Evolutionary conservation across 2,329 filamentous ascomycete genomes (phyloP), one percentile per base, ranked within the genome.

Genomic region (Penicillium sp.): DNA sequence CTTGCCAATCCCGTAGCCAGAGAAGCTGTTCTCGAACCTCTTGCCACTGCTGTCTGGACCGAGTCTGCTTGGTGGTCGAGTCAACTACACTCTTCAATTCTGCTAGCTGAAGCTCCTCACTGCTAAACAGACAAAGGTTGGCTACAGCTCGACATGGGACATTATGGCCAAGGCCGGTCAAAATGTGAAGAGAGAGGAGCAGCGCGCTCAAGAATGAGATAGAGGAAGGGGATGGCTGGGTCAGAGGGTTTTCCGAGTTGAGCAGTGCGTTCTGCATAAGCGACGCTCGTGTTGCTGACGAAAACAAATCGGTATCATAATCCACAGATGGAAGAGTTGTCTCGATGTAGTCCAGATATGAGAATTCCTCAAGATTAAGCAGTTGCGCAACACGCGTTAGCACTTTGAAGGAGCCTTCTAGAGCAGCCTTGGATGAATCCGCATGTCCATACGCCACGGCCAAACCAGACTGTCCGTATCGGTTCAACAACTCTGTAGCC

Each of bases 1-100:
- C 72, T 21, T 79, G 80, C 85, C 85, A 87, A 59, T 80, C 78
- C 72, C 81, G 83, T 6, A 87, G 75, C 85, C 85, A 87, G 7
- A 85, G 70, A 11, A 88, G 60, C 58, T 80, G 79, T 7, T 73
- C 67, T 46, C 84, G 76, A 18, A 79, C 75, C 8, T 66, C 67
- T 31, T 61, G 66, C 83, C 83, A 85, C 50, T 78, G 71, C 26
- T 77, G 71, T 11, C 76, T 75, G 50, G 79, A 73, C 39, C 70
- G 75, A 45, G 76, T 74, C 21, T 78, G 69, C 9, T 71, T 74
- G 11, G 71, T 61, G 21, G 82, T 71, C 2, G 74, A 72, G 43
- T 80, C 76, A 6, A 87, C 67, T n/a, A 85, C 75, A 49, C 74
- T 81, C 49, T 78, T 76, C 5, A 87, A 64, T 52, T 87, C 75